Percentiles rank a stretch among this genome's conserved stretches.
phyloP scores from a whole-genome alignment of 306 rosid genomes.

The Medicago arabica region DNA sequence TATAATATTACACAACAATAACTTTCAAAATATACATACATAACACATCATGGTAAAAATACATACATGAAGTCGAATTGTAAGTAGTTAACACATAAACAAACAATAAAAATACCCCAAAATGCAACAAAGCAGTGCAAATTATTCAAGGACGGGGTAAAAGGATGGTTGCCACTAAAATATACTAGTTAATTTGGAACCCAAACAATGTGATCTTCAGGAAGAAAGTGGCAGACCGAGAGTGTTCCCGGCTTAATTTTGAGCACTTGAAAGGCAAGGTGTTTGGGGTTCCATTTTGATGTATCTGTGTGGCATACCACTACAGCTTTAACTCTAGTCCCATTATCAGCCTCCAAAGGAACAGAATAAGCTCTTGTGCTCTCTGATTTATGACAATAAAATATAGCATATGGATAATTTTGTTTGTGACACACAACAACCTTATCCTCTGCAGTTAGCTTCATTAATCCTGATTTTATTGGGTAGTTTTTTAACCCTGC shows the following conservation, averaged over 20 bases:
- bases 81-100: background rate
- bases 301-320: constrained; percentile 84
- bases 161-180: background rate
- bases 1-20: background rate
- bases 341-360: constrained; percentile 59
- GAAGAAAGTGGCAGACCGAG: constrained; percentile 88
- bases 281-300: constrained; percentile 82
- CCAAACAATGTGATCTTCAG: constrained; percentile 86
- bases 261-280: constrained; percentile 79
- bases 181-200: constrained; percentile 47
- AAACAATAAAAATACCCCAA: background rate
- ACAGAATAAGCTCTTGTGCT: constrained; percentile 53
- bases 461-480: constrained; percentile 48
- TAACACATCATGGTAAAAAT: background rate
- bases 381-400: constrained; percentile 70
- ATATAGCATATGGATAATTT: constrained; percentile 73
- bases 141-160: background rate
- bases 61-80: background rate
- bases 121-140: background rate
- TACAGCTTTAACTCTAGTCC: constrained; percentile 63
- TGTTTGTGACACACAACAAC: constrained; percentile 77
- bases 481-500: constrained; percentile 52
- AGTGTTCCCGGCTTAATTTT: constrained; percentile 80
- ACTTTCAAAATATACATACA: constrained; percentile 15
- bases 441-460: constrained; percentile 42